Conservation (phyloP, 2,329 filamentous ascomycete genomes). For the Sporothrix protearum region DNA sequence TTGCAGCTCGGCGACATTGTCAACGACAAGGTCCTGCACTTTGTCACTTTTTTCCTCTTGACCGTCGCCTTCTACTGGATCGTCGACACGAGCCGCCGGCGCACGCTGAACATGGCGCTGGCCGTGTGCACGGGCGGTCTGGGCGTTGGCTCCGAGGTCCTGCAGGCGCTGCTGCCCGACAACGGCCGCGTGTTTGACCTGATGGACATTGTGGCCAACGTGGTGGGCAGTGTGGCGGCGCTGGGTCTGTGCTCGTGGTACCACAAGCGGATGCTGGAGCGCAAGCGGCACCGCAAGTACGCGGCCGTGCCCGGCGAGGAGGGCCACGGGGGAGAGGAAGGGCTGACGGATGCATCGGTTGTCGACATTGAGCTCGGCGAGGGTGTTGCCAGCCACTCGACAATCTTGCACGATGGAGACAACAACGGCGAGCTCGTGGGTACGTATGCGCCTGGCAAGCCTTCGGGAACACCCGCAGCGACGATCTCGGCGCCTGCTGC, state of each 20-base stretch:
- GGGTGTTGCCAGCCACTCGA: constrained; percentile 36
- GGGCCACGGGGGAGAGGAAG: constrained; percentile 66
- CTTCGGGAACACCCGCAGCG: constrained; percentile 36
- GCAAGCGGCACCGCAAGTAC: constrained; percentile 73
- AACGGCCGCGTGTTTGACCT: constrained; percentile 70
- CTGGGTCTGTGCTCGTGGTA: constrained; percentile 82
- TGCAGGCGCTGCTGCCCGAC: constrained; percentile 66
- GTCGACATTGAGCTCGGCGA: constrained; percentile 75
- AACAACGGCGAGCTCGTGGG: constrained; percentile 40
- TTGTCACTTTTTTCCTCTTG: constrained; percentile 83
- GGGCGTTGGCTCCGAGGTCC: constrained; percentile 69
- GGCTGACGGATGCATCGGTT: constrained; percentile 56
- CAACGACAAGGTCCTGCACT: constrained; percentile 88
- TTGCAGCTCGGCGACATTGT: constrained; percentile 55
- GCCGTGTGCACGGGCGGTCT: constrained; percentile 70
- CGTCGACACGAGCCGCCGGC: constrained; percentile 81
- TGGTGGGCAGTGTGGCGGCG: constrained; percentile 70
- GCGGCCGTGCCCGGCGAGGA: constrained; percentile 61
- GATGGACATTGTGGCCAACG: constrained; percentile 83
- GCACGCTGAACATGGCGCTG: constrained; percentile 78
- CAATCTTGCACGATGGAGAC: constrained; percentile 53
- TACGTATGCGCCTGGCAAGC: background rate
- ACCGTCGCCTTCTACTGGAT: constrained; percentile 95
- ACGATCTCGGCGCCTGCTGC: constrained; percentile 54
- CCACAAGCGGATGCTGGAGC: constrained; percentile 90